Evolutionary conservation across 1,139 yeast species (phyloP), one percentile per base, ranked within the genome.

Genomic region (Sugiyamaella neomexicana): DNA sequence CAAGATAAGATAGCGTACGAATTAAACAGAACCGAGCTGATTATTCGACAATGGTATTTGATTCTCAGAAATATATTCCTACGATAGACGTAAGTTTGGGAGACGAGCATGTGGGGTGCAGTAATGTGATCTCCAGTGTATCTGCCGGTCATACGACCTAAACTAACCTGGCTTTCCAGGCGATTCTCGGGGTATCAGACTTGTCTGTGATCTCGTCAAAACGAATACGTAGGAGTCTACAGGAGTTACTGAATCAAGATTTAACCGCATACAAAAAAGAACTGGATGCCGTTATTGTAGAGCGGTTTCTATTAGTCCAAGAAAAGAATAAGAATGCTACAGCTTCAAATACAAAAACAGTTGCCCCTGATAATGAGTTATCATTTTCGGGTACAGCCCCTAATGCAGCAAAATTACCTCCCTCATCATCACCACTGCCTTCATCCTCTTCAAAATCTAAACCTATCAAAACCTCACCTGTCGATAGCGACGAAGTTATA

Each of bases 121-220:
- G n/a, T n/a, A 27, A 27, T 27, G 31, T 27, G 31, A 9, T 27
- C 31, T 6, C 31, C 31, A 27, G 9, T 27, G n/a, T n/a, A n/a
- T n/a, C n/a, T 31, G 13, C 13, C 36, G 13, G 4, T 31, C 8
- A 37, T 16, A 2, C 17, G 15, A 6, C 9, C n/a, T 37, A 17
- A 23, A 42, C 46, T 42, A 42, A 44, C 48, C 40, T 17, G 38
- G n/a, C 47, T 40, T 16, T 12, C 12, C 2, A 82, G 86, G 90
- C 95, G 1, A 85, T 88, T 16, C 71, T 88, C 38, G 75, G 84
- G 56, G 91, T 82, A n/a, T 83, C 93, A 1, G 85, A 88, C 62
- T 76, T 86, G 39, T 86, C 85, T 58, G 77, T 81, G 60, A 81
- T 88, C 17, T 82, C 91, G 1, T 90, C 87, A 10, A 86, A 86